Evolutionary conservation across 2,329 filamentous ascomycete genomes (phyloP).

Genomic region (Monilinia polystroma): DNA sequence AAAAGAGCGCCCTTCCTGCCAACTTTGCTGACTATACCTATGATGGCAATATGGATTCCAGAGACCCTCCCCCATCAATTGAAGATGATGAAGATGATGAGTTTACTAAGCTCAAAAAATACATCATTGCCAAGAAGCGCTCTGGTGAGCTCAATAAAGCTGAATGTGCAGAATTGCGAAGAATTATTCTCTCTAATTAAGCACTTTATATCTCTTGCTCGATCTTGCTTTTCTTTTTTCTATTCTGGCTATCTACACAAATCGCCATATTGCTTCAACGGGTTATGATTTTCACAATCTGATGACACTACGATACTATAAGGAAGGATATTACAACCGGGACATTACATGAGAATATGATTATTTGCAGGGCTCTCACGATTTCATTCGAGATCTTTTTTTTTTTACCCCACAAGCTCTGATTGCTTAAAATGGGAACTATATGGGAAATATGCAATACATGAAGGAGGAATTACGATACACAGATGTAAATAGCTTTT

Average conservation of each 20-base stretch:
- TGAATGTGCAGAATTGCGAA: background rate
- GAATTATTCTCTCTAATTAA: background rate
- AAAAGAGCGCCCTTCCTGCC: constrained; percentile 38
- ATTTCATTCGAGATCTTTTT: constrained; percentile 9
- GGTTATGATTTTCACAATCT: background rate
- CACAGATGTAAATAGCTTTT: constrained; percentile 10
- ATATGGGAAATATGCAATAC: constrained; percentile 3
- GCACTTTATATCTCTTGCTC: background rate
- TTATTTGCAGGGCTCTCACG: constrained; percentile 8
- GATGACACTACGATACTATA: background rate
- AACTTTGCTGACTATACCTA: constrained; percentile 37
- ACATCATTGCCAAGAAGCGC: background rate
- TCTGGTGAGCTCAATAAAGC: background rate
- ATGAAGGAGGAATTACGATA: background rate
- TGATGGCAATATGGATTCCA: constrained; percentile 35
- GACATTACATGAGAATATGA: background rate
- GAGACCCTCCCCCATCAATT: background rate
- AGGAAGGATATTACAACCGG: constrained; percentile 3
- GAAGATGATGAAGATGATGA: background rate
- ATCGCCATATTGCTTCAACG: background rate
- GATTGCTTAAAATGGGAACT: background rate
- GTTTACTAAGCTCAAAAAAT: background rate
- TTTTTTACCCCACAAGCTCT: constrained; percentile 2
- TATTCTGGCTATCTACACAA: background rate
- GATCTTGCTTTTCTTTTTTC: background rate